Conservation (phyloP, 208 protist species). For the Leptomonas pyrrhocoris region DNA sequence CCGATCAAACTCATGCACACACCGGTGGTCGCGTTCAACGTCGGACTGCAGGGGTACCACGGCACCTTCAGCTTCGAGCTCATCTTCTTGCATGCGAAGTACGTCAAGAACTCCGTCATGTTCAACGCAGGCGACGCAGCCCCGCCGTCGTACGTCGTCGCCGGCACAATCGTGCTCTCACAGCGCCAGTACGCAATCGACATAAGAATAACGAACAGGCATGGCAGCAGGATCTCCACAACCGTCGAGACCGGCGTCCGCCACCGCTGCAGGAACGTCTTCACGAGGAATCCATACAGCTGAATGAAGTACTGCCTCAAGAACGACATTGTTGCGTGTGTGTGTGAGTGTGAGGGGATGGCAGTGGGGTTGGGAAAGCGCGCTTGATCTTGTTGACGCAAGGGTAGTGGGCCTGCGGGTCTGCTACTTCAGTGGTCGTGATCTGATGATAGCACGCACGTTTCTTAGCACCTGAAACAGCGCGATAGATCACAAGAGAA, state of each 20-base stretch:
- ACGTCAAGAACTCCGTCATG: slow-evolving; percentile 22
- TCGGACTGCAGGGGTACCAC: slow-evolving; percentile 31
- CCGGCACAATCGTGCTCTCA: slow-evolving; percentile 24
- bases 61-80: slow-evolving; percentile 18
- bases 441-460: neutral
- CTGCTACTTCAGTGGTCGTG: neutral
- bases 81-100: slow-evolving; percentile 28
- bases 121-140: slow-evolving; percentile 14
- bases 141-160: slow-evolving; percentile 32
- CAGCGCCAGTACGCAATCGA: slow-evolving; percentile 66
- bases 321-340: slow-evolving; percentile 18
- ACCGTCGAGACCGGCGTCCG: slow-evolving; percentile 52
- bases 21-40: neutral
- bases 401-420: neutral
- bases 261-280: slow-evolving; percentile 64
- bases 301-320: slow-evolving; percentile 52
- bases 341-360: neutral
- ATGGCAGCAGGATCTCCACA: slow-evolving; percentile 71
- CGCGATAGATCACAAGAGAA: no score
- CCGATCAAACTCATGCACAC: slow-evolving; percentile 44
- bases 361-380: no score
- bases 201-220: slow-evolving; percentile 60
- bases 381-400: no score
- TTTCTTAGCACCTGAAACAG: no score
- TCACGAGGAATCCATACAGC: slow-evolving; percentile 69